phyloP scores from a whole-genome alignment of 176 grass and related monocot species.

The Poa annua region DNA sequence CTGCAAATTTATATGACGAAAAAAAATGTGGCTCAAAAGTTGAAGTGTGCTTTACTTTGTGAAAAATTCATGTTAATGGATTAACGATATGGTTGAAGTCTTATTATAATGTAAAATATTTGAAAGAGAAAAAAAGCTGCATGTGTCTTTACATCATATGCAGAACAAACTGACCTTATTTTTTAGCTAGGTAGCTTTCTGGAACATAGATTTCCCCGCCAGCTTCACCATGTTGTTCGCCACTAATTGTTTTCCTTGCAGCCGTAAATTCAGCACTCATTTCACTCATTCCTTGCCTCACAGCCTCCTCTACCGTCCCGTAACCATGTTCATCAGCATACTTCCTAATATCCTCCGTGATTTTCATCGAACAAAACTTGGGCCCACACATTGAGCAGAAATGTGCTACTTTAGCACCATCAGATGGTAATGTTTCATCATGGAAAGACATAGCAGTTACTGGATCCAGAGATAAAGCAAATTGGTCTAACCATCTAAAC shows the following conservation, averaged over 20 bases:
- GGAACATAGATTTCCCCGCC: conserved; percentile 98
- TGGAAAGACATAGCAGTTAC: conserved; percentile 97
- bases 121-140: conserved; percentile 13
- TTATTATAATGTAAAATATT: background rate
- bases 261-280: conserved; percentile 92
- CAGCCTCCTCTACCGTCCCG: conserved; percentile 82
- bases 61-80: background rate
- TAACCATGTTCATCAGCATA: conserved; percentile 98
- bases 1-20: background rate
- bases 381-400: conserved; percentile 99
- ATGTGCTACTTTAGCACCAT: conserved; percentile 97
- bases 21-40: conserved; percentile 1
- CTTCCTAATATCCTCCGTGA: conserved; percentile 94
- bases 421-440: conserved; percentile 94
- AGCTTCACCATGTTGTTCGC: conserved; percentile 95
- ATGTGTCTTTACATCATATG: conserved; percentile 25
- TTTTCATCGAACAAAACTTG: conserved; percentile 99
- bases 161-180: conserved; percentile 63
- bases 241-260: conserved; percentile 89
- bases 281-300: conserved; percentile 82
- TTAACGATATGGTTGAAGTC: background rate
- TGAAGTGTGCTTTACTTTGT: conserved; percentile 5
- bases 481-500: conserved; percentile 99
- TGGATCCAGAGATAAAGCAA: conserved; percentile 91
- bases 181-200: conserved; percentile 65